phyloP scores from a whole-genome alignment of 495 filamentous ascomycete species.

The Penicilliopsis zonata region DNA sequence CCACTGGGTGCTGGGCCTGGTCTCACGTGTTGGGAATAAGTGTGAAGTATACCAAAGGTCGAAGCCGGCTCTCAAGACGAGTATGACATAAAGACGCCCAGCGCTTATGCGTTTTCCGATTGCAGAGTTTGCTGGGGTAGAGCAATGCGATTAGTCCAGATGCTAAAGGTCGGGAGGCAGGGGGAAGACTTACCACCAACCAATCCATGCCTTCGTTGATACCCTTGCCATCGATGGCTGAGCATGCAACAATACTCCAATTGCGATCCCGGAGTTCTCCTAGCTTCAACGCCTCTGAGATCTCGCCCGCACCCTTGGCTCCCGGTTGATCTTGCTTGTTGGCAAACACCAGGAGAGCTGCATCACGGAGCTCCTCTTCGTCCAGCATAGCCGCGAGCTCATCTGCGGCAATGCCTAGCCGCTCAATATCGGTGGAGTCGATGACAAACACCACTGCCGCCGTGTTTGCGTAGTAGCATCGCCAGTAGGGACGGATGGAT shows the following conservation, averaged over 20 bases:
- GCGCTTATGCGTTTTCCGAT: conserved; percentile 33
- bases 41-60: too few relatives aligned
- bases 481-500: conserved; percentile 94
- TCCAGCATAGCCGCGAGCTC: conserved; percentile 92
- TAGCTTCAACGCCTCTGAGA: conserved; percentile 80
- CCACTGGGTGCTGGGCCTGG: too few relatives aligned
- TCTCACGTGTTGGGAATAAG: too few relatives aligned
- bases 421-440: conserved; percentile 93
- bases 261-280: conserved; percentile 90
- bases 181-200: conserved; percentile 68
- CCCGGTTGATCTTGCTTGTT: conserved; percentile 99
- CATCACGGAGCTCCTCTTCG: conserved; percentile 91
- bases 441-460: conserved; percentile 99
- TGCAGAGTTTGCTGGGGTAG: conserved; percentile 32
- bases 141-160: background rate
- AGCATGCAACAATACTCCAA: conserved; percentile 98
- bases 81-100: conserved; percentile 21
- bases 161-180: background rate
- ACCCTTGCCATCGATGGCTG: conserved; percentile 88
- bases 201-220: conserved; percentile 98
- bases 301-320: conserved; percentile 91
- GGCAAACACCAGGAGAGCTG: conserved; percentile 86
- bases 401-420: conserved; percentile 80
- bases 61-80: background rate
- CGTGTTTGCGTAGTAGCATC: conserved; percentile 98